These are phyloP conservation scores for Calonectria fujianensis DNA, from an alignment of 2,329 filamentous ascomycete species.

Conservation along the genomic window DNA sequence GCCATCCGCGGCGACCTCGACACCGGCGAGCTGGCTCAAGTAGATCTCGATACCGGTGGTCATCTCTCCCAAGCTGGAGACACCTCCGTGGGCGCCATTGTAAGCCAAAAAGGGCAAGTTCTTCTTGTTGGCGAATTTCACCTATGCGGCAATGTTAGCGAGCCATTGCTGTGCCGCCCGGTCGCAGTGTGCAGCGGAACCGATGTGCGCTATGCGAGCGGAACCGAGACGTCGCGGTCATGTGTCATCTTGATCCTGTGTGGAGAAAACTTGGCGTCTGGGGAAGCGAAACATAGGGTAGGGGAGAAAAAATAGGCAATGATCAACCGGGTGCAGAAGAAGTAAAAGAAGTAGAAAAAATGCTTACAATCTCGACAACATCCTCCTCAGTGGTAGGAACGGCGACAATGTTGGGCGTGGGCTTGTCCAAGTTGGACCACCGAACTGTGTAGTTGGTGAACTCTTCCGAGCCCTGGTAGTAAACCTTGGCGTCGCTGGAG, in stretches of 20 bases:
- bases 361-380: slow-evolving; percentile 67
- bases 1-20: slow-evolving; percentile 64
- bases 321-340: not conserved
- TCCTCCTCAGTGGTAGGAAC: slow-evolving; percentile 69
- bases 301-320: not conserved
- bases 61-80: slow-evolving; percentile 69
- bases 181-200: slow-evolving; percentile 7
- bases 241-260: not conserved
- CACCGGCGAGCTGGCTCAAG: slow-evolving; percentile 64
- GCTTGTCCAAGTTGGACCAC: slow-evolving; percentile 68
- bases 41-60: slow-evolving; percentile 70
- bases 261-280: not conserved
- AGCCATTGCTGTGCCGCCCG: not conserved
- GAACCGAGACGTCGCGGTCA: fast-evolving
- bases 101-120: slow-evolving; percentile 71
- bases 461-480: slow-evolving; percentile 62
- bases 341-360: too few species aligned
- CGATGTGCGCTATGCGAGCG: not conserved
- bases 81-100: slow-evolving; percentile 71
- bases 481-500: slow-evolving; percentile 62
- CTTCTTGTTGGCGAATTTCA: slow-evolving; percentile 67
- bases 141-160: slow-evolving; percentile 41
- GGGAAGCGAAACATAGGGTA: not conserved
- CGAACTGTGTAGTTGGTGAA: slow-evolving; percentile 63
- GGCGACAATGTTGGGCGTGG: slow-evolving; percentile 67